phyloP scores from a whole-genome alignment of 2,329 filamentous ascomycete species.

The Exophiala lecanii-corni region DNA sequence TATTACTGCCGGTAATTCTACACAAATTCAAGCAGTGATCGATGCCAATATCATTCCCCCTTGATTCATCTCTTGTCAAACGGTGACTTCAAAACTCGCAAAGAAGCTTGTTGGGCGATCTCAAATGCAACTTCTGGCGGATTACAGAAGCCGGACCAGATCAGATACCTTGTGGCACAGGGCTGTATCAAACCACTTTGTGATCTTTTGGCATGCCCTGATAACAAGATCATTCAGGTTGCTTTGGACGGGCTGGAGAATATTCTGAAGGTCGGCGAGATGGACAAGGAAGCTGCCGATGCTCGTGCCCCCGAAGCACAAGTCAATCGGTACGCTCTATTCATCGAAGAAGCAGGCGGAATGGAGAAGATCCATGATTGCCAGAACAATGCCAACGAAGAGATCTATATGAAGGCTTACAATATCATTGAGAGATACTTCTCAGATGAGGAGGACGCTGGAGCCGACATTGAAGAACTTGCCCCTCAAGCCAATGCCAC shows the following conservation, averaged over 20 bases:
- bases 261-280: slow-evolving; percentile 97
- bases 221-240: slow-evolving; percentile 99
- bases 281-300: slow-evolving; percentile 88
- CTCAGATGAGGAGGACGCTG: slow-evolving; percentile 88
- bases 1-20: slow-evolving; percentile 95
- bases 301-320: slow-evolving; percentile 60
- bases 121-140: slow-evolving; percentile 97
- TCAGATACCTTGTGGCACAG: slow-evolving; percentile 86
- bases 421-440: slow-evolving; percentile 99
- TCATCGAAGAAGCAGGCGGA: slow-evolving; percentile 96
- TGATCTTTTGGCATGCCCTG: slow-evolving; percentile 89
- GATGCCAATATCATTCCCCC: slow-evolving; percentile 96
- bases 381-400: slow-evolving; percentile 99
- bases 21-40: slow-evolving; percentile 93
- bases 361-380: slow-evolving; percentile 99
- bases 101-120: slow-evolving; percentile 99
- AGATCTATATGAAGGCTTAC: slow-evolving; percentile 99
- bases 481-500: slow-evolving; percentile 65
- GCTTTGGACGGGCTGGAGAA: slow-evolving; percentile 97
- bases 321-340: slow-evolving; percentile 95
- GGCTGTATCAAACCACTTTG: slow-evolving; percentile 97
- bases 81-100: slow-evolving; percentile 97
- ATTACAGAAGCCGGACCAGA: slow-evolving; percentile 97
- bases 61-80: slow-evolving; percentile 94
- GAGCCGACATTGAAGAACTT: slow-evolving; percentile 73